A percentile compares a stretch with the other conserved stretches of the same genome.
Evolutionary conservation across 352 stramenopile species (phyloP).

Genomic region (Paralagenidium karlingii): DNA sequence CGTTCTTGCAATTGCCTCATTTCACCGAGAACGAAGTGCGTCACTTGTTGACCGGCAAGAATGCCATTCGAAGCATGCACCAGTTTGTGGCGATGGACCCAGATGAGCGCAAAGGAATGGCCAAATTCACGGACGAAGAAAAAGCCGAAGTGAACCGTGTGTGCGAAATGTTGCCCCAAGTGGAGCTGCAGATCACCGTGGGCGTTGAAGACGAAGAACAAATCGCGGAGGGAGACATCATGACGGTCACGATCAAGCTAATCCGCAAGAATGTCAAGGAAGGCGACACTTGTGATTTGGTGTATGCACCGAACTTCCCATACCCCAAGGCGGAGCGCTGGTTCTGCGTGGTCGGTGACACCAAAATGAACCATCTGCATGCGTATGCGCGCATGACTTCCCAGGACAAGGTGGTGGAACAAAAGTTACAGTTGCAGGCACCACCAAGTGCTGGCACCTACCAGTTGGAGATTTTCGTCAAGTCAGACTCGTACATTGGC

Average conservation of each 20-base stretch:
- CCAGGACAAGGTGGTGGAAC: conserved; percentile 74
- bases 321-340: conserved; percentile 94
- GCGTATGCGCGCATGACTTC: conserved; percentile 94
- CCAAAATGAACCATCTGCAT: conserved; percentile 91
- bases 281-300: conserved; percentile 88
- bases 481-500: conserved; percentile 96
- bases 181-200: conserved; percentile 86
- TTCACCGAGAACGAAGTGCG: conserved; percentile 84
- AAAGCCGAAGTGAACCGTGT: conserved; percentile 89
- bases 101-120: conserved; percentile 90
- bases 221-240: conserved; percentile 98
- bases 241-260: conserved; percentile 95
- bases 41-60: conserved; percentile 88
- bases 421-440: conserved; percentile 95
- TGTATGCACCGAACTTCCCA: conserved; percentile 95
- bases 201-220: conserved; percentile 86
- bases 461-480: conserved; percentile 96
- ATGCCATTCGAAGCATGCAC: conserved; percentile 82
- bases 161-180: conserved; percentile 90
- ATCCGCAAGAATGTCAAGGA: conserved; percentile 95
- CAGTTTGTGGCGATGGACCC: conserved; percentile 89
- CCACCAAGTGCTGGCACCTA: conserved; percentile 89
- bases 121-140: conserved; percentile 83
- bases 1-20: conserved; percentile 87
- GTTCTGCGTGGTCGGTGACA: conserved; percentile 94